Conservation (phyloP, 345 rosid species). For the Eucalyptus sideroxylon region DNA sequence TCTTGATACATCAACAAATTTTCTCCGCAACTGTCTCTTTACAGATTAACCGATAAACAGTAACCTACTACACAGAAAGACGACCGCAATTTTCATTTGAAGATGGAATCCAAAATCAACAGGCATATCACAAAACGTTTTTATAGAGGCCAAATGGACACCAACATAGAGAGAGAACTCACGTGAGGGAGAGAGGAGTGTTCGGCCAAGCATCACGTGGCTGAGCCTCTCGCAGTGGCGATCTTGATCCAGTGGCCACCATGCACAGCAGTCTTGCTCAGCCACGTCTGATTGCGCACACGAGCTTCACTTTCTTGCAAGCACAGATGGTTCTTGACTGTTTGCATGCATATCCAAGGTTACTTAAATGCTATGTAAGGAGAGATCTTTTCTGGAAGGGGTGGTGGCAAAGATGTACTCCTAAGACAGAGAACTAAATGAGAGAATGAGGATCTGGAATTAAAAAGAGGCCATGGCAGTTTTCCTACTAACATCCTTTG, state of each 20-base stretch:
- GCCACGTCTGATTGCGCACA: too few species aligned
- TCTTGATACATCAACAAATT: too few species aligned
- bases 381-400: not conserved
- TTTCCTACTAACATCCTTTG: slow-evolving; percentile 62
- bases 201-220: too few species aligned
- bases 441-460: not conserved
- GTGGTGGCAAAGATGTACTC: not conserved
- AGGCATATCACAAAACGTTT: not conserved
- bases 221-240: too few species aligned
- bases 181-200: too few species aligned
- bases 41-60: slow-evolving; percentile 96
- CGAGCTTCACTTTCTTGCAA: not conserved
- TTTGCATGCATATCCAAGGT: not conserved
- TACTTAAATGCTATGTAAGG: not conserved
- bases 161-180: not conserved
- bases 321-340: not conserved
- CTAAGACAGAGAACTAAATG: not conserved
- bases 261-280: too few species aligned
- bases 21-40: slow-evolving; percentile 99
- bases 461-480: not conserved
- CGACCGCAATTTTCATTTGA: not conserved
- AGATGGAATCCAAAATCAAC: not conserved
- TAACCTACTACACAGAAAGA: slow-evolving; percentile 38
- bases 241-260: too few species aligned
- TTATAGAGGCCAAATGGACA: not conserved